phyloP scores from a whole-genome alignment of 2,329 filamentous ascomycete species.

The Fusarium sp. region DNA sequence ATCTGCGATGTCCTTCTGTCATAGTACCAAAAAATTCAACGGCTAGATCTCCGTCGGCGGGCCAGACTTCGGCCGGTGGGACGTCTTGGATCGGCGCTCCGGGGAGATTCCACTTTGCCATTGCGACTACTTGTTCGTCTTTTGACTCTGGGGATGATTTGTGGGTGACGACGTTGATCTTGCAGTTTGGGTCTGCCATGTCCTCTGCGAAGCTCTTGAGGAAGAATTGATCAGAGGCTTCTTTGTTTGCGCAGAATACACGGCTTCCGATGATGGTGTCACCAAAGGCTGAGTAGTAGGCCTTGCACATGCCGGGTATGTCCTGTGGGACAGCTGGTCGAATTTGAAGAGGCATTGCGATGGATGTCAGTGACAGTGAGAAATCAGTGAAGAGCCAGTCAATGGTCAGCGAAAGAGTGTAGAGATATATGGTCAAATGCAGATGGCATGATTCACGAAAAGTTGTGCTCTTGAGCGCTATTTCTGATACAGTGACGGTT shows the following conservation, averaged over 20 bases:
- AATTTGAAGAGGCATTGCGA: slow-evolving; percentile 45
- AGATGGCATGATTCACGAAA: not conserved
- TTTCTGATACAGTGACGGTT: not conserved
- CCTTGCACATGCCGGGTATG: slow-evolving; percentile 52
- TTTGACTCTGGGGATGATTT: slow-evolving; percentile 43
- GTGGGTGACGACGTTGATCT: slow-evolving; percentile 54
- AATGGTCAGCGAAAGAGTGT: not conserved
- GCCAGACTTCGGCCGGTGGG: slow-evolving; percentile 51
- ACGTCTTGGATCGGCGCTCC: slow-evolving; percentile 40
- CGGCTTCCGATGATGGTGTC: slow-evolving; percentile 51
- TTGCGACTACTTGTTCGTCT: slow-evolving; percentile 53
- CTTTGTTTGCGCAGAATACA: slow-evolving; percentile 51
- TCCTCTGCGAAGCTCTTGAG: slow-evolving; percentile 50
- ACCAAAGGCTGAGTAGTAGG: slow-evolving; percentile 60
- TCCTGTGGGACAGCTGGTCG: slow-evolving; percentile 56
- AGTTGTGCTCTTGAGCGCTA: not conserved
- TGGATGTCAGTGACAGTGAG: not conserved
- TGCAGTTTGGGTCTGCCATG: slow-evolving; percentile 52
- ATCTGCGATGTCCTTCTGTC: slow-evolving; percentile 48
- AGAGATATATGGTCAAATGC: not conserved
- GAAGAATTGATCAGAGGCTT: slow-evolving; percentile 51
- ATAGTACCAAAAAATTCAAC: slow-evolving; percentile 55
- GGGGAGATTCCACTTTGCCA: slow-evolving; percentile 60
- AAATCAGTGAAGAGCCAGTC: no score
- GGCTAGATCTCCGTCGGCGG: slow-evolving; percentile 54